phyloP scores from a whole-genome alignment of 257 asterid species.

The Ehretia macrophylla region DNA sequence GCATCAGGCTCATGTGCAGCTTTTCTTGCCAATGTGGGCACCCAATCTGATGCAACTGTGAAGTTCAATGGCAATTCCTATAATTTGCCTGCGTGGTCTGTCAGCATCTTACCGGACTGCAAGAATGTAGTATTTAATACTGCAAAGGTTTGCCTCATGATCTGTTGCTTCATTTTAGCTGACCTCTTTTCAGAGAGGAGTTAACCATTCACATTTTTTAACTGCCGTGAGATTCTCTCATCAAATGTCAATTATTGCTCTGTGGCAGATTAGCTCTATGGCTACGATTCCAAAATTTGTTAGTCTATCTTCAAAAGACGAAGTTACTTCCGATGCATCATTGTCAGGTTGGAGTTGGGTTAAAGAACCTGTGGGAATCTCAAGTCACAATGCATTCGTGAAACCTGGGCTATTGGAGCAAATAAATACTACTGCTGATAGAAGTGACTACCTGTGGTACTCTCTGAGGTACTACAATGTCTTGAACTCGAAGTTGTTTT shows the following conservation, averaged over 20 bases:
- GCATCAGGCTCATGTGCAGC: slow-evolving; percentile 72
- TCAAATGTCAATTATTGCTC: slow-evolving; percentile 12
- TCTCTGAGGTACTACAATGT: slow-evolving; percentile 49
- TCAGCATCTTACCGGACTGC: slow-evolving; percentile 92
- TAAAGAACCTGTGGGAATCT: slow-evolving; percentile 78
- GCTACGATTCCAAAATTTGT: slow-evolving; percentile 46
- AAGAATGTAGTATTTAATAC: slow-evolving; percentile 65
- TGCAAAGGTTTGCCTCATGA: slow-evolving; percentile 53
- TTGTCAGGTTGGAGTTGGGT: slow-evolving; percentile 72
- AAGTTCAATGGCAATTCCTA: slow-evolving; percentile 65
- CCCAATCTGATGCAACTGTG: slow-evolving; percentile 55
- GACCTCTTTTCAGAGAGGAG: background rate
- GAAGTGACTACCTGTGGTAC: slow-evolving; percentile 84
- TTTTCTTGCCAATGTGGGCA: slow-evolving; percentile 62
- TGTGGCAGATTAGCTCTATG: slow-evolving; percentile 68
- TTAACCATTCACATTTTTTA: background rate
- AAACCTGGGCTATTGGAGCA: slow-evolving; percentile 65
- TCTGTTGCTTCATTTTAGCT: background rate
- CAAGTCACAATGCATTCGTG: slow-evolving; percentile 51
- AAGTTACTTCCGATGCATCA: slow-evolving; percentile 31
- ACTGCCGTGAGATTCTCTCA: background rate
- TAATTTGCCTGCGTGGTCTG: slow-evolving; percentile 82
- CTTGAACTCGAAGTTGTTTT: background rate
- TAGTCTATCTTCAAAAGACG: slow-evolving; percentile 42
- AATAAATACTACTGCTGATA: slow-evolving; percentile 80